Conservation (phyloP, 2,329 filamentous ascomycete species). For the Penicillium sp. region DNA sequence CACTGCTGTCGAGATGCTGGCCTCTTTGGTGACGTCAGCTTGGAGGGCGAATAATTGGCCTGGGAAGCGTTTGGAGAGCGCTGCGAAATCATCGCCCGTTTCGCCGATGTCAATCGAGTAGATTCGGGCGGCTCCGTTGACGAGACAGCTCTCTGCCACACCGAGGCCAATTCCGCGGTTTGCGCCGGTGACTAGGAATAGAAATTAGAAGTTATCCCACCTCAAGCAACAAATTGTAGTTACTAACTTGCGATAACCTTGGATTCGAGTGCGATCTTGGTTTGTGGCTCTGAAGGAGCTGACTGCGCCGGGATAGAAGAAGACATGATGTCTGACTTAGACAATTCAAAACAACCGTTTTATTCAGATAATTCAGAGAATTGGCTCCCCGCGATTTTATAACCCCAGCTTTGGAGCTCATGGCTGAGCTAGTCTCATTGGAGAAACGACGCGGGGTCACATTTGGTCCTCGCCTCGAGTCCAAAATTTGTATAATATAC, state of each 20-base stretch:
- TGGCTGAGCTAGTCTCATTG: not conserved
- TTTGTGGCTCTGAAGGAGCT: slow-evolving; percentile 10
- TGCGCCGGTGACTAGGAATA: slow-evolving; percentile 32
- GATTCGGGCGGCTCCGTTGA: slow-evolving; percentile 46
- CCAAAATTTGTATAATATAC: not conserved
- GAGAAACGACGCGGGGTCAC: slow-evolving; percentile 1
- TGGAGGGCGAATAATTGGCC: slow-evolving; percentile 43
- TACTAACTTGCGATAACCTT: slow-evolving; percentile 13
- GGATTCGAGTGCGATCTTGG: slow-evolving; percentile 12
- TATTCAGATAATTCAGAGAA: not conserved
- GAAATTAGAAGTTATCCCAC: not conserved
- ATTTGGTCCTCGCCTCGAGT: slow-evolving; percentile 6
- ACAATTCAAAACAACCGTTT: not conserved
- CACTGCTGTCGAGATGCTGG: slow-evolving; percentile 46
- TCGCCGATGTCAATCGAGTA: slow-evolving; percentile 51
- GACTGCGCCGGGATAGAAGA: slow-evolving; percentile 3
- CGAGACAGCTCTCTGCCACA: slow-evolving; percentile 50
- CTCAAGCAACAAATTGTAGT: not conserved
- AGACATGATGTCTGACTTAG: not conserved
- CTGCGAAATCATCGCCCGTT: slow-evolving; percentile 18
- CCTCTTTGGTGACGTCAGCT: slow-evolving; percentile 52
- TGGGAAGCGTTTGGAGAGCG: slow-evolving; percentile 36
- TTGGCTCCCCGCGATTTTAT: not conserved
- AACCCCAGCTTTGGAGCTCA: not conserved
- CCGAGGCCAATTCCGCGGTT: slow-evolving; percentile 48